Percentiles rank a stretch among this genome's conserved stretches.
phyloP scores from a whole-genome alignment of 2,329 filamentous ascomycete genomes.

The Botrytis porri region DNA sequence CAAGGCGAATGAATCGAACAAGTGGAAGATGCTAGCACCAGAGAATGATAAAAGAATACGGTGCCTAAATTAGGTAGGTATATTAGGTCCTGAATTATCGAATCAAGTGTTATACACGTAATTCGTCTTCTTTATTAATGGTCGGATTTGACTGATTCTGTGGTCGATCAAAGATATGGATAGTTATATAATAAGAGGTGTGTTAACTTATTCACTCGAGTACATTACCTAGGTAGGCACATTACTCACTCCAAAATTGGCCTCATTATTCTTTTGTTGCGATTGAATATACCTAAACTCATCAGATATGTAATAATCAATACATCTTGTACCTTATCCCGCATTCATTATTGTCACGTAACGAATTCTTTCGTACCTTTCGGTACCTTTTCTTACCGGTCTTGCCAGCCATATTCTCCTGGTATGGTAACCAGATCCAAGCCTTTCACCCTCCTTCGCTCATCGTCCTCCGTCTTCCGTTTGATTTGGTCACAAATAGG shows the following conservation, averaged over 20 bases:
- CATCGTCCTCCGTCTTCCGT: background rate
- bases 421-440: background rate
- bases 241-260: background rate
- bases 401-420: background rate
- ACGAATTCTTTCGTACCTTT: background rate
- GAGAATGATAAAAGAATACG: background rate
- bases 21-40: background rate
- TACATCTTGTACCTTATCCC: background rate
- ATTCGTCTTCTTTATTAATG: background rate
- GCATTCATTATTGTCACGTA: background rate
- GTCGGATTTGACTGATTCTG: background rate
- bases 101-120: background rate
- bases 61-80: too few species aligned
- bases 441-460: too few species aligned
- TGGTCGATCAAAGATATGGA: background rate
- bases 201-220: too few species aligned
- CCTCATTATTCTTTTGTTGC: background rate
- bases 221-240: background rate
- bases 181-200: background rate
- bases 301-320: background rate
- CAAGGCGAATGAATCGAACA: background rate
- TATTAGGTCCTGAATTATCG: background rate
- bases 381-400: constrained; percentile 10
- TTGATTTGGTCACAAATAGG: background rate
- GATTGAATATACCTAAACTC: background rate